These are phyloP conservation scores for Aspergillus melleus DNA, from an alignment of 2,329 filamentous ascomycete genomes.

Conservation along the genomic window DNA sequence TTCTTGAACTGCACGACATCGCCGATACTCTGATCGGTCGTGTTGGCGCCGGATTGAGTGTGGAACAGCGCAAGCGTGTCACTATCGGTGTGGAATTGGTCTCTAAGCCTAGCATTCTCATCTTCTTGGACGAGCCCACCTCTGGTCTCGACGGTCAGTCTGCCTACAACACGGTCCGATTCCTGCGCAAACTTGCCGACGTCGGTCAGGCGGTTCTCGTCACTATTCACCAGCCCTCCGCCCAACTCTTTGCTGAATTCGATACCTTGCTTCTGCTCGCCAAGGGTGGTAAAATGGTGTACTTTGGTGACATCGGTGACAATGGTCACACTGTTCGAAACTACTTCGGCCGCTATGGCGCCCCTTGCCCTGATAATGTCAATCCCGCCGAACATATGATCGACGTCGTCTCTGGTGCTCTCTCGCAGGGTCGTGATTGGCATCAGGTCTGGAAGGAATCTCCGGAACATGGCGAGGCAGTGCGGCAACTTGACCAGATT, in stretches of 20 bases:
- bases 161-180: constrained; percentile 65
- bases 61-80: constrained; percentile 68
- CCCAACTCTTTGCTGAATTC: constrained; percentile 67
- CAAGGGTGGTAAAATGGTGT: constrained; percentile 68
- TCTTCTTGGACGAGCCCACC: constrained; percentile 72
- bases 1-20: constrained; percentile 63
- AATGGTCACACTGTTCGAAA: constrained; percentile 63
- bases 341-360: constrained; percentile 66
- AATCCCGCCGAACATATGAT: constrained; percentile 64
- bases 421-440: constrained; percentile 62
- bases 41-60: constrained; percentile 50
- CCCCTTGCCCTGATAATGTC: constrained; percentile 60
- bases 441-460: constrained; percentile 70
- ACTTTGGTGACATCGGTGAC: constrained; percentile 67
- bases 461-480: constrained; percentile 56
- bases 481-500: constrained; percentile 64
- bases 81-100: constrained; percentile 73
- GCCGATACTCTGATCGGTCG: constrained; percentile 62
- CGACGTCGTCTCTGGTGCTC: constrained; percentile 47
- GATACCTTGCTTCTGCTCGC: constrained; percentile 68
- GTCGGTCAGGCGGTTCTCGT: constrained; percentile 69
- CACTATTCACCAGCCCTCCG: constrained; percentile 70
- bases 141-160: constrained; percentile 68
- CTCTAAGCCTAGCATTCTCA: constrained; percentile 64
- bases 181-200: constrained; percentile 64